Evolutionary conservation across 2,329 filamentous ascomycete species (phyloP), one percentile per base, ranked within the genome.

Genomic region (Ophiocordyceps camponoti-saundersi): DNA sequence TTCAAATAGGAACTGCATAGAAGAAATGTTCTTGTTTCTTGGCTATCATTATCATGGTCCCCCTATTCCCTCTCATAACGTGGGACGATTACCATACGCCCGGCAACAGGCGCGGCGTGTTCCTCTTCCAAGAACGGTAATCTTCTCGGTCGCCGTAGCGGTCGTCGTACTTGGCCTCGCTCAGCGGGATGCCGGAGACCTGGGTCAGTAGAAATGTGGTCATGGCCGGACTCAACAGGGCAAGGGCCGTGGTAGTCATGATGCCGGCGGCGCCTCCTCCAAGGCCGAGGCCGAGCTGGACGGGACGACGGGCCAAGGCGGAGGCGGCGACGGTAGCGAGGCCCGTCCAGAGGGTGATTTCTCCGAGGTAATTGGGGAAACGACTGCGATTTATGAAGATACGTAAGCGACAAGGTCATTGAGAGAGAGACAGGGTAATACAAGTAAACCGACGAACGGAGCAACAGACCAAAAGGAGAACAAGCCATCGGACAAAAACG

Each of bases 301-400:
- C 73, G 0, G 73, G 69, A n/a, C 61, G 63, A 15, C 66, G 65
- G 1, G 72, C 60, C 44, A 85, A 62, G 1, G 77, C 64, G 1
- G 79, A 77, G 0, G 71, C 75, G 0, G 76, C 70, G 1, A 68
- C 62, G 6, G 75, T 72, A 0, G 80, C 78, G 48, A 85, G 73
- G 1, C 81, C 80, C 0, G 73, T 77, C 81, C 80, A 85, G 30
- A 85, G 64, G 12, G 76, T 80, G 26, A 69, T 71, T 59, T 85
- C 80, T n/a, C 80, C 81, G 57, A 85, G 82, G 64, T 85, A 85
- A 56, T 85, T 82, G 1, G 80, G 80, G 60, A 82, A 77, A 50
- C 77, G 64, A 44, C n/a, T n/a, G n/a, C n/a, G n/a, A n/a, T n/a
- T n/a, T n/a, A n/a, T n/a, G n/a, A n/a, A n/a, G n/a, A n/a, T n/a